A percentile compares a stretch with the other conserved stretches of the same genome.
phyloP scores from a whole-genome alignment of 2,329 filamentous ascomycete species.

The Didymella pinodella region DNA sequence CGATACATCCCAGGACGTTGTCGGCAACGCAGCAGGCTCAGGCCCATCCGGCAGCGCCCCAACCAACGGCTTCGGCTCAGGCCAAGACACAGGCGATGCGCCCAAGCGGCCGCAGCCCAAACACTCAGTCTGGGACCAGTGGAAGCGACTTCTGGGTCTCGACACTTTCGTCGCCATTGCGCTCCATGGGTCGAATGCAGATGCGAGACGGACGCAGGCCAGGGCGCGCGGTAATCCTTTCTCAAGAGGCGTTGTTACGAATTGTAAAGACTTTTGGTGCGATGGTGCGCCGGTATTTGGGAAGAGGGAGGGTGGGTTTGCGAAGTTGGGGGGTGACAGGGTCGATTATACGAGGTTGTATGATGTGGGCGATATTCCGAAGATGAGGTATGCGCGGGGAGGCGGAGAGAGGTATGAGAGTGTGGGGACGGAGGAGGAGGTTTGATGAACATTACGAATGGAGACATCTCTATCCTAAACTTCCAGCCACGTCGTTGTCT shows the following conservation, averaged over 20 bases:
- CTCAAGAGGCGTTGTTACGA: slow-evolving; percentile 80
- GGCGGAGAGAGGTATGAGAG: slow-evolving; percentile 65
- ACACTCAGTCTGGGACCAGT: slow-evolving; percentile 75
- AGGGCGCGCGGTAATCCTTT: slow-evolving; percentile 77
- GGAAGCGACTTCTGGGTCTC: slow-evolving; percentile 85
- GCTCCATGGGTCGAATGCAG: slow-evolving; percentile 69
- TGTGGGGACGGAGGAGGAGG: slow-evolving; percentile 54
- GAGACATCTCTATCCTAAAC: not conserved
- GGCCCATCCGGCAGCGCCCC: slow-evolving; percentile 34
- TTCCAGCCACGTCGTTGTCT: too few species aligned
- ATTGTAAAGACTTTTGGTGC: slow-evolving; percentile 97
- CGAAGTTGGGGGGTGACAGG: slow-evolving; percentile 76
- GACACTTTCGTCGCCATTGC: slow-evolving; percentile 95
- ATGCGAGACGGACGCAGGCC: slow-evolving; percentile 45
- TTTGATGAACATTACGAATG: slow-evolving; percentile 11
- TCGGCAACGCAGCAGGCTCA: slow-evolving; percentile 20
- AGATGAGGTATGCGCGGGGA: slow-evolving; percentile 65
- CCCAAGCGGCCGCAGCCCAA: slow-evolving; percentile 58
- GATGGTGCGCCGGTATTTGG: slow-evolving; percentile 85
- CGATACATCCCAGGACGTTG: slow-evolving; percentile 66
- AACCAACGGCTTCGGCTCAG: slow-evolving; percentile 67
- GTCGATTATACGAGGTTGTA: slow-evolving; percentile 92
- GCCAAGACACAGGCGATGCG: slow-evolving; percentile 60
- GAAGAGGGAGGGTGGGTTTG: slow-evolving; percentile 74
- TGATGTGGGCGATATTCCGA: slow-evolving; percentile 87